Base-by-base conservation (phyloP, 108 stramenopile genomes). In the Parietichytrium sp. region DNA sequence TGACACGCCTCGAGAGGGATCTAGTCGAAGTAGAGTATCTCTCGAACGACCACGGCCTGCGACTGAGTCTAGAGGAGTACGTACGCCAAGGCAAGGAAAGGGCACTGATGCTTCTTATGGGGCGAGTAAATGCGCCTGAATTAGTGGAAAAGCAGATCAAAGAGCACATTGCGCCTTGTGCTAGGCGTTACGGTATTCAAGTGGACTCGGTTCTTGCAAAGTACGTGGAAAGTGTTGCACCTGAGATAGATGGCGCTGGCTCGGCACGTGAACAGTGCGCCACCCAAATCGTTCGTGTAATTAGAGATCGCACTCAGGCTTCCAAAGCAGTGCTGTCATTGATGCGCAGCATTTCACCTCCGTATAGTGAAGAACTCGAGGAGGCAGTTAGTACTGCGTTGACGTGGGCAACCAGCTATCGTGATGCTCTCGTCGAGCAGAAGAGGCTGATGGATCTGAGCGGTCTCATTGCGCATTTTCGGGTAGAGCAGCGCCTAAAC, bases 321-420 rank as follows among this genome's bases (percentile, higher is more conserved):
- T 72, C 61, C 13, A 33, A 42, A 31, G 61, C 61, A 16, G 61
- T 72, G 0, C 42, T 72, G 29, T 6, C 61, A 13, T 42, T 72
- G 1, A 72, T 72, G 61, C 61, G 61, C 42, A 72, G 45, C 42
- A 72, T 72, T 27, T 10, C 45, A n/a, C 61, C 61, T 1, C 61
- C 61, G 6, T 72, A 72, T 42, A 72, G 61, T 42, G 61, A 72
- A 10, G 61, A 72, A 72, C 61, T 72, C 3, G 10, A 33, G 10
- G 61, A 33, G n/a, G 16, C 45, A 10, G 61, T 72, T n/a, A 42
- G 6, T 8, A 36, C 38, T 7, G 10, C 61, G 10, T 45, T 72
- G 61, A 72, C 61, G 16, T 72, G 61, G 61, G 45, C 61, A 1
- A 72, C 61, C n/a, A 42, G 45, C 61, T 10, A 45, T 33, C 61